These are phyloP conservation scores for Ogataea ramenticola DNA, from an alignment of 805 yeast species.

Conservation along the genomic window DNA sequence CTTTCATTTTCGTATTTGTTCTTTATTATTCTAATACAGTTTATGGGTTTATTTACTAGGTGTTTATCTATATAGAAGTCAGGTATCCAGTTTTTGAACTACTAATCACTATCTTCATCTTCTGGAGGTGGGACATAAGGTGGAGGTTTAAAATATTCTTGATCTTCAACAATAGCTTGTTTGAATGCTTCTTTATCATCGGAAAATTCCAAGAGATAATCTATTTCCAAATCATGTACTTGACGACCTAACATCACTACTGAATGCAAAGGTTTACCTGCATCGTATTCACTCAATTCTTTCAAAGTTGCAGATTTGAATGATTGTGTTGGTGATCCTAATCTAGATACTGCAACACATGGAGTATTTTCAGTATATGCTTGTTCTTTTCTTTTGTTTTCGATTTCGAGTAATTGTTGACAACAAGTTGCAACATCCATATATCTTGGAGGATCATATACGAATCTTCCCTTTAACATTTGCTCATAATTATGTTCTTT, in stretches of 20 bases:
- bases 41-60: no score
- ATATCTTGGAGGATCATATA: conserved; percentile 95
- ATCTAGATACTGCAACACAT: conserved; percentile 85
- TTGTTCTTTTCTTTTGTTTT: conserved; percentile 63
- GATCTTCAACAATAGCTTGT: conserved; percentile 43
- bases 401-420: conserved; percentile 79
- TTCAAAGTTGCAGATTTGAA: conserved; percentile 81
- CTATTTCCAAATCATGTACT: conserved; percentile 89
- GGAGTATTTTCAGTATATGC: conserved; percentile 88
- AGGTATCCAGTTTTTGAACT: no score
- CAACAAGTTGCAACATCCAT: conserved; percentile 92
- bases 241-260: conserved; percentile 86
- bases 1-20: no score
- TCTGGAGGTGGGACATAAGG: conserved; percentile 25
- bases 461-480: conserved; percentile 84
- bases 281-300: conserved; percentile 73
- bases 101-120: neutral
- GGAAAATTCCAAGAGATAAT: conserved; percentile 72
- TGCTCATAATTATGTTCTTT: conserved; percentile 94
- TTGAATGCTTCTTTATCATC: conserved; percentile 48
- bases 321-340: conserved; percentile 78
- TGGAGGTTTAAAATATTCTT: conserved; percentile 67
- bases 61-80: no score
- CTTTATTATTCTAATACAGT: no score
- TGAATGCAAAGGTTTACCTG: conserved; percentile 94